A percentile compares a stretch with the other conserved stretches of the same genome.
Conservation (phyloP, 2,329 filamentous ascomycete genomes). For the Sphaerulina vaccinii region DNA sequence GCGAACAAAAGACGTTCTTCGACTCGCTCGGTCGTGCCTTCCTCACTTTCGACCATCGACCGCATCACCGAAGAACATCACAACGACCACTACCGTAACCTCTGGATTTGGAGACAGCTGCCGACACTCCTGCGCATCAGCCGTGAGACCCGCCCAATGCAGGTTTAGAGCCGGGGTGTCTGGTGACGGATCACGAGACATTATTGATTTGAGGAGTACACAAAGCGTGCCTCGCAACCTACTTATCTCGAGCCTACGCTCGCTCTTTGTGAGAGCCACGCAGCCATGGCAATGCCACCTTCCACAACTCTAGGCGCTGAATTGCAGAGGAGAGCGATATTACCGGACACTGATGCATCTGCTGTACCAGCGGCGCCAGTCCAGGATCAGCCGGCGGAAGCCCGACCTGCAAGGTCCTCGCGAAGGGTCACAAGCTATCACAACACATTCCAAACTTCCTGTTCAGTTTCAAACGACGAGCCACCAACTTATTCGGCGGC, state of each 20-base stretch:
- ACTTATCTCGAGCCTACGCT: background rate
- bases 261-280: background rate
- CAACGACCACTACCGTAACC: background rate
- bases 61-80: background rate
- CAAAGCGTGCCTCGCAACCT: background rate
- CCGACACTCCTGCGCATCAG: background rate
- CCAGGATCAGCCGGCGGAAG: conserved; percentile 8
- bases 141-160: background rate
- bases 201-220: background rate
- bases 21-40: no score
- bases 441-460: conserved; percentile 38
- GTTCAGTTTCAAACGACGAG: conserved; percentile 30
- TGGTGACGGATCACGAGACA: background rate
- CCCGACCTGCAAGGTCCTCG: conserved; percentile 13
- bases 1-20: no score
- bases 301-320: conserved; percentile 4
- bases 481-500: conserved; percentile 37
- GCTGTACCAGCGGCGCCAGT: background rate
- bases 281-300: conserved; percentile 4
- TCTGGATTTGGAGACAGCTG: background rate
- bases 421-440: conserved; percentile 36
- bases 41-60: background rate
- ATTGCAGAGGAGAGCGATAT: background rate
- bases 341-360: background rate
- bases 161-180: background rate